Conservation (phyloP, 2,329 filamentous ascomycete genomes). For the Leptographium flavum region DNA sequence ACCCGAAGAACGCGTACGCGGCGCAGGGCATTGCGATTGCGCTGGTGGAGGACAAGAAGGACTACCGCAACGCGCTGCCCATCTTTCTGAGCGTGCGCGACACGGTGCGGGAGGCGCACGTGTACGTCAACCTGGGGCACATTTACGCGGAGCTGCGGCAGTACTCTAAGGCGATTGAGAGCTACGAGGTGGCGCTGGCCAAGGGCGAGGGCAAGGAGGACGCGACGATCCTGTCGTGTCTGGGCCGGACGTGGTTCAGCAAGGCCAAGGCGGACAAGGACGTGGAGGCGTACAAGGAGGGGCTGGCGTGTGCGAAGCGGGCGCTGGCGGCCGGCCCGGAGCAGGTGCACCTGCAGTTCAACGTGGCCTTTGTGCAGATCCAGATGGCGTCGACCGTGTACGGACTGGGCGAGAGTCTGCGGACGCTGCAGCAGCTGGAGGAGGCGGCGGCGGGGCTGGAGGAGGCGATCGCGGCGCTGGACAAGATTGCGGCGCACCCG, state of each 20-base stretch:
- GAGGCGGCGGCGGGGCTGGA: conserved; percentile 65
- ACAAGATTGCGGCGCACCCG: conserved; percentile 47
- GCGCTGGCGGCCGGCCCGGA: conserved; percentile 68
- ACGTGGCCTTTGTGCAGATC: conserved; percentile 93
- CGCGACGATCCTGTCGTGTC: conserved; percentile 65
- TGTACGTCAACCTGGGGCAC: conserved; percentile 88
- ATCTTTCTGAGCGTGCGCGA: conserved; percentile 87
- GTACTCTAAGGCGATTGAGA: conserved; percentile 82
- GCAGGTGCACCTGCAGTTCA: conserved; percentile 88
- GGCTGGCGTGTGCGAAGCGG: conserved; percentile 48
- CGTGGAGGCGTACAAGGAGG: conserved; percentile 40
- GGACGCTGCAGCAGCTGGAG: conserved; percentile 67
- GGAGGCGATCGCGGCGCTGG: conserved; percentile 61
- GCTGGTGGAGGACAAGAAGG: conserved; percentile 85
- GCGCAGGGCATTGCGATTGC: conserved; percentile 94
- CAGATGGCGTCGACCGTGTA: conserved; percentile 77
- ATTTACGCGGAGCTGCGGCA: conserved; percentile 84
- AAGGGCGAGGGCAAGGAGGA: conserved; percentile 61
- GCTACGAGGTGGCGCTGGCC: conserved; percentile 73
- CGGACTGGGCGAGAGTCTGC: conserved; percentile 57
- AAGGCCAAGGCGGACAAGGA: conserved; percentile 53
- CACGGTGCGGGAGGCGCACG: conserved; percentile 73
- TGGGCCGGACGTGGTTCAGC: conserved; percentile 77
- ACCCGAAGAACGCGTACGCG: conserved; percentile 88
- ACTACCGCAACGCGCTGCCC: conserved; percentile 65